Evolutionary conservation across 2,329 filamentous ascomycete species (phyloP), one percentile per base, ranked within the genome.

Genomic region (Fusarium beomiforme): DNA sequence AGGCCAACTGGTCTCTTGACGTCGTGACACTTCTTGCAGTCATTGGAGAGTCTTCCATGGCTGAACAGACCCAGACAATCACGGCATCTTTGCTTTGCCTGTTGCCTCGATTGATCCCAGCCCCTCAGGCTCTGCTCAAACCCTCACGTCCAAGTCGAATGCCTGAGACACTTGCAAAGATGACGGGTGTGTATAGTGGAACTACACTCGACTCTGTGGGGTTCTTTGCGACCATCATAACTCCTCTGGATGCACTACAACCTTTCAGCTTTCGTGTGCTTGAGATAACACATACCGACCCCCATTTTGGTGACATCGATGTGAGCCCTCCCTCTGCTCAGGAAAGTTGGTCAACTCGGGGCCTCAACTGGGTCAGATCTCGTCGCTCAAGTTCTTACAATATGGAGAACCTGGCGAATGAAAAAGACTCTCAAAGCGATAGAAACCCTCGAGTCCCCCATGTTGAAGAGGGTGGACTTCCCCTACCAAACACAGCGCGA

Each of bases 11-110:
- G 87, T 84, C 84, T 31, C 83, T 90, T 47, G 89, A 90, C 73
- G 87, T 90, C 47, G 88, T 91, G 63, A 89, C 87, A 37, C 85
- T 91, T 33, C 85, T 91, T 56, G 89, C 89, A 65, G 86, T 91
- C 73, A 88, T 90, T 61, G 88, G 88, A 76, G 89, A 90, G 79
- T 85, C 84, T 5, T 85, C 86, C 21, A 88, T 90, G 67, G 83
- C 85, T 44, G 85, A 87, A 65, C 88, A 90, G 74, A 81, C 85
- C 4, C 88, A 90, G 76, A 83, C 86, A 54, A 85, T 90, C 67
- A 90, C 88, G 4, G 85, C 88, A n/a, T 88, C 87, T 13, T 82
- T 84, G 67, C 82, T 88, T 36, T 89, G 87, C 70, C 83, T 88
- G 41, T 81, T 90, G 6, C 89, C 89, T 31, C 85, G 89, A 51